These are phyloP conservation scores for Fomitopsis schrenkii DNA, from an alignment of 1,284 basidiomycete species.

Conservation along the genomic window DNA sequence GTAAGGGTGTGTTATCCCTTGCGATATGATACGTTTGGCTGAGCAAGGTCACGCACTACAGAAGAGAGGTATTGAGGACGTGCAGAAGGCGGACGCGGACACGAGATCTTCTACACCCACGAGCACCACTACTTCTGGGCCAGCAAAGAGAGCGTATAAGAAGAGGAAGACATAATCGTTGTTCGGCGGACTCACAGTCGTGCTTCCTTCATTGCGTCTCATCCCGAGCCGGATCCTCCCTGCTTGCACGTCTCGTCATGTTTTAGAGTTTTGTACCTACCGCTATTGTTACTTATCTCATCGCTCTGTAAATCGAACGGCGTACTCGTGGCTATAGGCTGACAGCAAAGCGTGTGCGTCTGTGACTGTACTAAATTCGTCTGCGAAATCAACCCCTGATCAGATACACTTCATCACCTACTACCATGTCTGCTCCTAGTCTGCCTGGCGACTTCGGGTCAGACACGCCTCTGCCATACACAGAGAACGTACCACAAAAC, in stretches of 20 bases:
- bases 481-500: slow-evolving; percentile 35
- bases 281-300: background rate
- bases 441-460: slow-evolving; percentile 18
- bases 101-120: slow-evolving; percentile 55
- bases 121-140: slow-evolving; percentile 32
- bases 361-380: no score
- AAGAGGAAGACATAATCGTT: slow-evolving; percentile 24
- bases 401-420: background rate
- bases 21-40: background rate
- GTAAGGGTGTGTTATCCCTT: slow-evolving; percentile 30
- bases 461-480: slow-evolving; percentile 13
- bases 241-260: background rate
- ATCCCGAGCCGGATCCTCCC: background rate
- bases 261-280: background rate
- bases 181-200: background rate
- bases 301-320: background rate
- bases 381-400: no score
- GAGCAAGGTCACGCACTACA: slow-evolving; percentile 20
- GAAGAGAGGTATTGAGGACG: slow-evolving; percentile 67
- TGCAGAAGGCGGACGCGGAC: slow-evolving; percentile 51
- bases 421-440: background rate
- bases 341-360: no score
- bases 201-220: background rate
- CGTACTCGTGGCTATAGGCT: background rate
- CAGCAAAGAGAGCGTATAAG: slow-evolving; percentile 40